Base-by-base conservation (phyloP, 2,329 filamentous ascomycete genomes). In the Trichoderma semiorbis region DNA sequence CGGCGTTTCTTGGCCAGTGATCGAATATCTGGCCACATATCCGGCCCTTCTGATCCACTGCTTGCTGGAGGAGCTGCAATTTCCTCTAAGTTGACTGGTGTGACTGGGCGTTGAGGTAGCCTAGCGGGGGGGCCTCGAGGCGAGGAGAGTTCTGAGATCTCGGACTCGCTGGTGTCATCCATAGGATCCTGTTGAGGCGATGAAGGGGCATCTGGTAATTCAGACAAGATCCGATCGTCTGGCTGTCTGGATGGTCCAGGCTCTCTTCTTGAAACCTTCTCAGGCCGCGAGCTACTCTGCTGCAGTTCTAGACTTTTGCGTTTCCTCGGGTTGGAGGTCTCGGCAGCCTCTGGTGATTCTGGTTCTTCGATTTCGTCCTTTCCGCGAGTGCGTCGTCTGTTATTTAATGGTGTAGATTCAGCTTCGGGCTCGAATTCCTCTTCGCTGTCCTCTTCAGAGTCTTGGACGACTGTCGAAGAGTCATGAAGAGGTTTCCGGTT, bases 351-450 rank as follows among this genome's bases (percentile, higher is more conserved):
- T 5, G 76, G 75, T 7, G 79, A 77, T 30, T 68, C 70, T 34
- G 77, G 75, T 7, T 67, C 74, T 28, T 75, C 73, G 39, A 74
- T 61, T 53, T 77, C 74, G 30, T 72, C 67, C 61, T 75, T 75
- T 18, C 80, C 79, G 62, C 79, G 79, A 53, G 80, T 81, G 43
- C 82, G 81, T 24, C 85, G 80, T 63, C 78, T 74, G 34, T 76
- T 78, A 72, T 89, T 87, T 30, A 91, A 77, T 4, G 91, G 91
- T 7, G 91, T 93, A 18, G 90, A 91, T 80, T 92, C 90, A 32
- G 89, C 90, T 71, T 92, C 90, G 86, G 91, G 66, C 83, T 85
- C 77, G 89, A 91, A 75, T 75, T 85, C 79, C 77, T 80, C 75
- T 66, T 87, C 85, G 26, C 87, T 83, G 12, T 83, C 80, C 36